These are phyloP conservation scores for Aspergillus tubingensis DNA, from an alignment of 2,329 filamentous ascomycete species.

Conservation along the genomic window DNA sequence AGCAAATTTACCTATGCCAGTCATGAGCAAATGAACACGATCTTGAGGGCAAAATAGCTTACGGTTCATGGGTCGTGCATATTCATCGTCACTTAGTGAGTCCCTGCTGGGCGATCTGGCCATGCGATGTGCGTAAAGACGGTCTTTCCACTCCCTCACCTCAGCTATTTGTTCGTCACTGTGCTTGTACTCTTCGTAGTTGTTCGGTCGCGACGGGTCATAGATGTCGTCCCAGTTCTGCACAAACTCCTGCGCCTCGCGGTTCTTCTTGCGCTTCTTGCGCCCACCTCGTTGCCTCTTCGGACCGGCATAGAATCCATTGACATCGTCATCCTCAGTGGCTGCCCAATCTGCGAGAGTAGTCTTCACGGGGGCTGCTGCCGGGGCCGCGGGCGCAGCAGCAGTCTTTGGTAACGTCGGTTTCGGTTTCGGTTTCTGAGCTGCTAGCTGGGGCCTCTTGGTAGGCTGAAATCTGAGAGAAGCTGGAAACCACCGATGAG, in stretches of 20 bases:
- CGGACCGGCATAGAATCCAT: conserved; percentile 64
- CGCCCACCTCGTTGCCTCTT: conserved; percentile 76
- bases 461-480: conserved; percentile 85
- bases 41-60: conserved; percentile 26
- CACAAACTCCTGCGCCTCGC: conserved; percentile 57
- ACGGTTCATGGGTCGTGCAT: conserved; percentile 50
- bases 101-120: conserved; percentile 47
- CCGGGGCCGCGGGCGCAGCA: conserved; percentile 35
- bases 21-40: conserved; percentile 1
- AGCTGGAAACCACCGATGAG: conserved; percentile 43
- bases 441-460: conserved; percentile 69
- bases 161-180: conserved; percentile 83
- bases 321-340: conserved; percentile 76
- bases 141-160: conserved; percentile 80
- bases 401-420: conserved; percentile 56
- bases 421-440: conserved; percentile 65
- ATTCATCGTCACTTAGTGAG: conserved; percentile 54
- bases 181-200: conserved; percentile 78
- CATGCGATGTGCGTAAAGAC: conserved; percentile 72
- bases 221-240: conserved; percentile 92
- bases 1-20: conserved; percentile 48
- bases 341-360: conserved; percentile 80
- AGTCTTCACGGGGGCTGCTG: conserved; percentile 59
- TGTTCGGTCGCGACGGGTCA: conserved; percentile 79
- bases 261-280: conserved; percentile 75